These are phyloP conservation scores for Eutrema japonicum DNA, from an alignment of 345 rosid species.

Conservation along the genomic window DNA sequence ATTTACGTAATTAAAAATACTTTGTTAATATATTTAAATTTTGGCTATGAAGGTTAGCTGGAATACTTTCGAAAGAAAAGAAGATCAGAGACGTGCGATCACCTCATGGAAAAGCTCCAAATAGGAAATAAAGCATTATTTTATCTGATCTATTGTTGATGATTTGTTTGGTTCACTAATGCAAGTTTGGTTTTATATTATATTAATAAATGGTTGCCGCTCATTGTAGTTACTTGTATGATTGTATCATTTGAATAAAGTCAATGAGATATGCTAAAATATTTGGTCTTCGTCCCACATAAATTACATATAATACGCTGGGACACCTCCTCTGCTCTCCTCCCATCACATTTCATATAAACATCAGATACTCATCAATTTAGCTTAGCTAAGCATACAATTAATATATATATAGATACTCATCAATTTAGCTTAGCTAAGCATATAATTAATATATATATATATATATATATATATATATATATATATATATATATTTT, in stretches of 20 bases:
- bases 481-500: too few species aligned
- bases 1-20: neutral
- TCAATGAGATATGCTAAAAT: neutral
- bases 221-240: constrained; percentile 4
- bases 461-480: too few species aligned
- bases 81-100: constrained; percentile 45
- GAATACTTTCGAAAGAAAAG: constrained; percentile 52
- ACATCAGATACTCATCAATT: neutral
- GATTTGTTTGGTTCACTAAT: constrained; percentile 1
- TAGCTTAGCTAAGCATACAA: neutral
- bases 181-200: neutral
- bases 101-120: constrained; percentile 38
- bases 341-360: neutral
- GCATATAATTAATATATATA: too few species aligned
- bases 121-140: neutral
- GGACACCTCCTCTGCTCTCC: neutral
- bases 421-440: too few species aligned
- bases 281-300: neutral
- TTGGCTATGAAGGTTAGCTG: constrained; percentile 47
- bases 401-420: too few species aligned
- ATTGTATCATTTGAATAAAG: constrained; percentile 3
- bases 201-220: constrained; percentile 5
- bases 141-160: neutral
- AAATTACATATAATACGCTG: too few species aligned
- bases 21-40: neutral